These are phyloP conservation scores for Neopestalotiopsis sp. DNA, from an alignment of 2,329 filamentous ascomycete genomes.

Conservation along the genomic window DNA sequence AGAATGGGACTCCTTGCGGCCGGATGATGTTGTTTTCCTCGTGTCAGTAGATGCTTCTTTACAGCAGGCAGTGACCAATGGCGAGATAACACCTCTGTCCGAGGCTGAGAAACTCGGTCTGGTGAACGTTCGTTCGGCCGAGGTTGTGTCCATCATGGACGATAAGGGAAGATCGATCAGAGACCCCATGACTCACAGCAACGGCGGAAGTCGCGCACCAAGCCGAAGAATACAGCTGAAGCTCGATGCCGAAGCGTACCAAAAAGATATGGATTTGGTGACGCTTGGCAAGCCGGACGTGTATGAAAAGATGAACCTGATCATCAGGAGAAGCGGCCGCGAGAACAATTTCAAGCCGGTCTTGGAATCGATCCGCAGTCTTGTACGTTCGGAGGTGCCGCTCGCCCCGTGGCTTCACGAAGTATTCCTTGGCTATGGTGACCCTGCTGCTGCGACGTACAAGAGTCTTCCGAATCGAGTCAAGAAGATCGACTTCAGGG, in stretches of 20 bases:
- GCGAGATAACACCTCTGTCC: conserved; percentile 46
- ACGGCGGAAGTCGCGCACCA: conserved; percentile 65
- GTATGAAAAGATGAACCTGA: conserved; percentile 83
- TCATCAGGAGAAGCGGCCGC: conserved; percentile 80
- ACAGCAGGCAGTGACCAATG: conserved; percentile 58
- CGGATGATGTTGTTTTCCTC: conserved; percentile 89
- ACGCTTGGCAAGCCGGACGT: conserved; percentile 74
- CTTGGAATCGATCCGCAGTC: conserved; percentile 85
- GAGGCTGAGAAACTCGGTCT: conserved; percentile 70
- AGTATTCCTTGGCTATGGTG: conserved; percentile 96
- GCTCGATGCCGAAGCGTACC: conserved; percentile 79
- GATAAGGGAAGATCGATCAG: conserved; percentile 79
- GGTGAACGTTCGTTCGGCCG: conserved; percentile 76
- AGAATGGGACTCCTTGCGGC: conserved; percentile 89
- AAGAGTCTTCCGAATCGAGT: conserved; percentile 80
- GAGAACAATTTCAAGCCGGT: conserved; percentile 98
- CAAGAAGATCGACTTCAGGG: conserved; percentile 83
- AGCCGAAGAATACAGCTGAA: conserved; percentile 77
- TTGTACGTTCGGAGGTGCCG: conserved; percentile 84
- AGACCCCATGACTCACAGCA: conserved; percentile 64
- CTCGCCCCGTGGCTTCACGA: conserved; percentile 93
- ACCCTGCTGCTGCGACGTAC: conserved; percentile 86
- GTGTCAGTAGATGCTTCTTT: conserved; percentile 72
- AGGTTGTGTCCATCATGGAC: conserved; percentile 85
- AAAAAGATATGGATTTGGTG: conserved; percentile 72